Percentiles rank a stretch among this genome's conserved stretches.
Conservation (phyloP, 768 basidiomycete genomes). For the Phaffia australis region DNA sequence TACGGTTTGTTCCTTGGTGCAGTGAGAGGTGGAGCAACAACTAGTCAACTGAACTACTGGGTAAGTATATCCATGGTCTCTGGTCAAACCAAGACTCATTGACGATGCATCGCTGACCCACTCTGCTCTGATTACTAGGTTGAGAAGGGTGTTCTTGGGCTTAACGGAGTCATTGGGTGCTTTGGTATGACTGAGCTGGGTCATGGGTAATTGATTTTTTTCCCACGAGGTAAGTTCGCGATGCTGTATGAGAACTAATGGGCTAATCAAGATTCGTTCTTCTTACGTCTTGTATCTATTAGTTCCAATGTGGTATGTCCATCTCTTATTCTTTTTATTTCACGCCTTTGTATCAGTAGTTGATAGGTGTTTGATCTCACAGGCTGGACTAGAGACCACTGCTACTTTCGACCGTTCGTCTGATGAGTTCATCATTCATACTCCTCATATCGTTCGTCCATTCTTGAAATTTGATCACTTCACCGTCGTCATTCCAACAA, state of each 20-base stretch:
- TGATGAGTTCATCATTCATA: conserved; percentile 43
- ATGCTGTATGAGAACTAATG: too few relatives aligned
- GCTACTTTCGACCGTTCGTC: conserved; percentile 40
- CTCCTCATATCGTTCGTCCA: conserved; percentile 35
- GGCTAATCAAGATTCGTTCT: conserved; percentile 5
- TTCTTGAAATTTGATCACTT: too few relatives aligned
- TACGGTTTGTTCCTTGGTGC: conserved; percentile 40
- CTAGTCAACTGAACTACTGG: conserved; percentile 29
- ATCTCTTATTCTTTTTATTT: neutral
- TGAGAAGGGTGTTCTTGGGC: conserved; percentile 39
- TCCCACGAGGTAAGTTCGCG: neutral
- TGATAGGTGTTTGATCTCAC: too few relatives aligned
- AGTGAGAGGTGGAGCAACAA: conserved; percentile 39
- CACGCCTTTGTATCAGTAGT: too few relatives aligned
- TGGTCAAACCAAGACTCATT: neutral
- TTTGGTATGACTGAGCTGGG: conserved; percentile 33
- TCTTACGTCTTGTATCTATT: neutral
- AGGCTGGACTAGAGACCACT: conserved; percentile 42
- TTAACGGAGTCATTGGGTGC: conserved; percentile 42
- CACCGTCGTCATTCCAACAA: too few relatives aligned
- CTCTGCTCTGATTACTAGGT: conserved; percentile 37
- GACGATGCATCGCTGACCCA: neutral
- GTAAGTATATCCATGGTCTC: conserved; percentile 29
- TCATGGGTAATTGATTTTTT: neutral
- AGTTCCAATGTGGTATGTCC: conserved; percentile 23